Conservation (phyloP, 768 basidiomycete genomes). For the Lactarius hatsudake region DNA sequence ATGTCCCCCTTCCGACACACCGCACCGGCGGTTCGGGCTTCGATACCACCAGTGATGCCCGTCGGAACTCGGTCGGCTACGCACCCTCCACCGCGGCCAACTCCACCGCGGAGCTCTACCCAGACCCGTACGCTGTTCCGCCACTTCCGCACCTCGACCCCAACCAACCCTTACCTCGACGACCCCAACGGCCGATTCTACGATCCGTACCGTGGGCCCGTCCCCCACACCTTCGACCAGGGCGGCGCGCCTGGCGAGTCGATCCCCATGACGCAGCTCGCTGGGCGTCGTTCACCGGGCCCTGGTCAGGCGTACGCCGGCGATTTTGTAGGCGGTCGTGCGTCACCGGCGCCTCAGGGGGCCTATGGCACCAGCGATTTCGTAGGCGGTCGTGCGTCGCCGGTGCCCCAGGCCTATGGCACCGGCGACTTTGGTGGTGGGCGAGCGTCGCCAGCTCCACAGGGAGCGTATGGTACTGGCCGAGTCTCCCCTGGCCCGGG, state of each 20-base stretch:
- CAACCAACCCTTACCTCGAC: slow-evolving; percentile 72
- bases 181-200: slow-evolving; percentile 56
- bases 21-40: slow-evolving; percentile 72
- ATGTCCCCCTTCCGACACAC: slow-evolving; percentile 56
- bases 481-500: slow-evolving; percentile 10
- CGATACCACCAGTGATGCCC: slow-evolving; percentile 60
- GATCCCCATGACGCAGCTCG: slow-evolving; percentile 72
- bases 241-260: slow-evolving; percentile 43
- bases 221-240: slow-evolving; percentile 62
- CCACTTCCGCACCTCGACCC: slow-evolving; percentile 81
- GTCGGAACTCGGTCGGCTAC: slow-evolving; percentile 47
- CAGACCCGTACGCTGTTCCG: slow-evolving; percentile 80
- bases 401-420: slow-evolving; percentile 3
- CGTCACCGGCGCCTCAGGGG: slow-evolving; percentile 13
- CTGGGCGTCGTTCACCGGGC: slow-evolving; percentile 31
- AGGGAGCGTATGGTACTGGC: slow-evolving; percentile 17
- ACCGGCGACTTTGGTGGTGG: slow-evolving; percentile 13
- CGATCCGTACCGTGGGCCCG: slow-evolving; percentile 80
- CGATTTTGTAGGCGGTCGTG: slow-evolving; percentile 16
- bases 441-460: slow-evolving; percentile 23
- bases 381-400: slow-evolving; percentile 21
- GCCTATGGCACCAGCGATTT: slow-evolving; percentile 3
- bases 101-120: slow-evolving; percentile 45
- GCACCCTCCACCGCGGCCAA: slow-evolving; percentile 43
- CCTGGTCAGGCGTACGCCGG: slow-evolving; percentile 28